These are phyloP conservation scores for Starmerella roubikii DNA, from an alignment of 805 yeast species.

Conservation along the genomic window DNA sequence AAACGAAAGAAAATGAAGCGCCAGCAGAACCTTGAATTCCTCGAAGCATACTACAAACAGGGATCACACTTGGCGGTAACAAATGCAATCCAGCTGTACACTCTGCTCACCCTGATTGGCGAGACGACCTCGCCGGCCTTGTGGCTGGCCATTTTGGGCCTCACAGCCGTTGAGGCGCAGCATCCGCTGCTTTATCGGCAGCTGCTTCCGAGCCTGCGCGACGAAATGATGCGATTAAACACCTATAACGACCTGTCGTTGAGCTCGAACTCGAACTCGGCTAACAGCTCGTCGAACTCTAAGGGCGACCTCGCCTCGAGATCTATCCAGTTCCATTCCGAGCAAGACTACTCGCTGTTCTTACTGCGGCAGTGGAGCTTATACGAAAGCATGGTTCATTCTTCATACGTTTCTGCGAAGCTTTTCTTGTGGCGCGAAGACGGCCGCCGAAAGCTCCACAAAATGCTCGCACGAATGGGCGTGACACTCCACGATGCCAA, in stretches of 20 bases:
- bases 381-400: constrained; percentile 79
- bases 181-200: constrained; percentile 59
- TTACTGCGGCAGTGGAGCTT: constrained; percentile 84
- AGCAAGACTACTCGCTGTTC: constrained; percentile 75
- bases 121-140: constrained; percentile 54
- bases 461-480: constrained; percentile 94
- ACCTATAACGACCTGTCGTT: neutral
- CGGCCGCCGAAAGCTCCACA: constrained; percentile 74
- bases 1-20: constrained; percentile 12
- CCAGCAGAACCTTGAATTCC: constrained; percentile 30
- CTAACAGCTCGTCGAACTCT: neutral
- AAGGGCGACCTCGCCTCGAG: constrained; percentile 19
- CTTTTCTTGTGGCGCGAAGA: constrained; percentile 81
- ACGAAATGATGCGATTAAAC: constrained; percentile 66
- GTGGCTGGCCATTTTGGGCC: constrained; percentile 85
- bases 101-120: constrained; percentile 67
- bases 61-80: constrained; percentile 73
- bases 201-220: constrained; percentile 59
- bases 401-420: constrained; percentile 83
- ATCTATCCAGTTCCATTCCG: constrained; percentile 40
- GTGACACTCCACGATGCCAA: constrained; percentile 76
- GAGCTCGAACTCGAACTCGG: neutral
- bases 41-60: constrained; percentile 68
- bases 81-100: constrained; percentile 63
- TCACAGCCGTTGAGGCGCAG: constrained; percentile 61